These are phyloP conservation scores for Alternaria gansuensis DNA, from an alignment of 2,329 filamentous ascomycete genomes.

Conservation along the genomic window DNA sequence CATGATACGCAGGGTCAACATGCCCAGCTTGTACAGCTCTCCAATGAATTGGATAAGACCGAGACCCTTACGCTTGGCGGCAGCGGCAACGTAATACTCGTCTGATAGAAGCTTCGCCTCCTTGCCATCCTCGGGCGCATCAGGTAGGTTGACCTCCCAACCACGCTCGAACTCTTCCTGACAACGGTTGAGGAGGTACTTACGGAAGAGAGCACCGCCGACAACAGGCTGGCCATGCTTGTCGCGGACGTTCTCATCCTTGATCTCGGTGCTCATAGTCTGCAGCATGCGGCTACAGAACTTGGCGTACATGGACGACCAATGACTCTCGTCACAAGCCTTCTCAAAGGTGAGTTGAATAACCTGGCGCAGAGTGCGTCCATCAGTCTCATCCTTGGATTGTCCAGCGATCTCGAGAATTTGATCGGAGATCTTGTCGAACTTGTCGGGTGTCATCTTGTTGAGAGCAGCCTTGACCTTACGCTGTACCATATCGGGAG, in stretches of 20 bases:
- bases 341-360: conserved; percentile 99
- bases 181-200: conserved; percentile 97
- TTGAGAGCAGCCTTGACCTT: conserved; percentile 99
- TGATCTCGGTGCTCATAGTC: conserved; percentile 83
- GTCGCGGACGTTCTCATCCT: conserved; percentile 93
- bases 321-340: conserved; percentile 97
- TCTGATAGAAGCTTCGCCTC: conserved; percentile 89
- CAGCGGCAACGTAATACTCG: conserved; percentile 93
- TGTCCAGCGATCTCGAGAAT: conserved; percentile 92
- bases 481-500: conserved; percentile 92
- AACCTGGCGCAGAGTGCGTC: conserved; percentile 93
- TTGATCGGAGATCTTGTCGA: conserved; percentile 92
- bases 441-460: conserved; percentile 99
- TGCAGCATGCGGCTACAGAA: conserved; percentile 98
- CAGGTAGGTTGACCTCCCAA: conserved; percentile 89
- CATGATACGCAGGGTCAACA: conserved; percentile 99
- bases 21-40: conserved; percentile 97
- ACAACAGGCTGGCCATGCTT: conserved; percentile 87
- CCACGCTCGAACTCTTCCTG: conserved; percentile 99
- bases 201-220: conserved; percentile 94
- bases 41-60: conserved; percentile 99
- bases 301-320: conserved; percentile 98
- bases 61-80: conserved; percentile 94
- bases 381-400: conserved; percentile 94
- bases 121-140: conserved; percentile 79